These are phyloP conservation scores for Clavispora asparagi DNA, from an alignment of 805 yeast species.

Conservation along the genomic window DNA sequence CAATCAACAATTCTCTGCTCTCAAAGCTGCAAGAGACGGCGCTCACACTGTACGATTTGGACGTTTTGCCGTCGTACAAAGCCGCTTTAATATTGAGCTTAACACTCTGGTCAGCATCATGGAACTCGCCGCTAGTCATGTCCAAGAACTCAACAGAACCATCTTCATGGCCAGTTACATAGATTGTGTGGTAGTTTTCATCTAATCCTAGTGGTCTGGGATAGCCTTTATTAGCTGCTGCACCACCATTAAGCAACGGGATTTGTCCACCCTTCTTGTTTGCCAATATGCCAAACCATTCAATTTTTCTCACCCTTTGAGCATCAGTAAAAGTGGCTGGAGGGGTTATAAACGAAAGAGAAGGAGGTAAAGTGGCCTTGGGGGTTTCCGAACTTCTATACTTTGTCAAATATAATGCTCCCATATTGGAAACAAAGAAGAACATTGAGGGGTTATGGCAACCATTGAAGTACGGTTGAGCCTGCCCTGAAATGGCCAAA, in stretches of 20 bases:
- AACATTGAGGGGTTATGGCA: conserved; percentile 69
- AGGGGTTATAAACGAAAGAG: conserved; percentile 75
- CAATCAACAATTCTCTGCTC: conserved; percentile 68
- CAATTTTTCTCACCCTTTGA: conserved; percentile 47
- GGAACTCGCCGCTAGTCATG: conserved; percentile 65
- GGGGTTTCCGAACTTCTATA: conserved; percentile 5
- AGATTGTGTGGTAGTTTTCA: conserved; percentile 39
- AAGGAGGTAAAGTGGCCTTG: conserved; percentile 62
- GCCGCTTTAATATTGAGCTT: conserved; percentile 32
- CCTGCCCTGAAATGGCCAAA: conserved; percentile 27
- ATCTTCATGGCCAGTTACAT: conserved; percentile 82
- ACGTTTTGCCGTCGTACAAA: conserved; percentile 22
- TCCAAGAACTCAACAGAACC: conserved; percentile 85
- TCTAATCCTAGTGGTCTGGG: conserved; percentile 29
- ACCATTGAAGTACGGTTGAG: conserved; percentile 75
- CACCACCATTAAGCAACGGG: conserved; percentile 75
- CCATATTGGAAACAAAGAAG: conserved; percentile 54
- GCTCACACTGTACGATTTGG: conserved; percentile 42
- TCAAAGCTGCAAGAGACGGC: conserved; percentile 72
- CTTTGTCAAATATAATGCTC: conserved; percentile 46
- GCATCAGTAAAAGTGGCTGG: conserved; percentile 54
- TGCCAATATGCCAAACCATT: conserved; percentile 75
- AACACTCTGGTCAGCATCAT: conserved; percentile 25
- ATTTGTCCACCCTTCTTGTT: conserved; percentile 13
- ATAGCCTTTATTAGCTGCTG: conserved; percentile 43